Evolutionary conservation across 257 asterid species (phyloP), one percentile per base, ranked within the genome.

Genomic region (Scutellaria minor): DNA sequence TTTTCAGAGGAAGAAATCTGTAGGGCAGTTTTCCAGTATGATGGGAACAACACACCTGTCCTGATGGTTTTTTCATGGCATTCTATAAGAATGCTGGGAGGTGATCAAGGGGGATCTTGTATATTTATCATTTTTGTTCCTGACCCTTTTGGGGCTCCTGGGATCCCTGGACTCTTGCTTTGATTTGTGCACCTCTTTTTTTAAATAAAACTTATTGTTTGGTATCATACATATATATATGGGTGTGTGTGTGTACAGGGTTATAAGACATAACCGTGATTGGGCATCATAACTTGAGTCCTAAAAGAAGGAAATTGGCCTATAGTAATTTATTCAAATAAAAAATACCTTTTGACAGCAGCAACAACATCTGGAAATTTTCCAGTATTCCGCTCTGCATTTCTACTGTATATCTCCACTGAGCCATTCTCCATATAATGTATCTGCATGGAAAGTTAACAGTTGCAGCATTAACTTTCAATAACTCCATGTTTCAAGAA

Each of bases 361-460:
- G 85, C 88, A 61, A 89, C 91, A 67, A 92, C 97, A 77, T 95
- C 98, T 20, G 97, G 99, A 83, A 87, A 95, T 76, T 95, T 95
- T 78, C 94, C 98, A 54, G 99, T 92, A 80, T 88, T 92, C 73
- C 96, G 72, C 77, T 95, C 99, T 5, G 97, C 95, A 76, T 90
- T 95, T 79, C 99, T 86, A 90, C 99, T 90, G 83, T 92, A 95
- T 83, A 95, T 92, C 89, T 92, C 99, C 71, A 88, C 96, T 39
- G 90, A 76, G 68, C 97, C 98, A 79, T 88, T 63, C 79, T 86
- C 99, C 96, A 87, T 42, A 75, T 81, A 87, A 77, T 92, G 97
- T 76, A 92, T 88, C 99, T 95, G 79, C 64, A 82, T n/a, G 69
- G 64, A 62, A 79, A 20, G 68, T 60, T 39, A 14, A 52, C n/a